Base-by-base conservation (phyloP, 2,329 filamentous ascomycete species). In the Penicillium sp. region DNA sequence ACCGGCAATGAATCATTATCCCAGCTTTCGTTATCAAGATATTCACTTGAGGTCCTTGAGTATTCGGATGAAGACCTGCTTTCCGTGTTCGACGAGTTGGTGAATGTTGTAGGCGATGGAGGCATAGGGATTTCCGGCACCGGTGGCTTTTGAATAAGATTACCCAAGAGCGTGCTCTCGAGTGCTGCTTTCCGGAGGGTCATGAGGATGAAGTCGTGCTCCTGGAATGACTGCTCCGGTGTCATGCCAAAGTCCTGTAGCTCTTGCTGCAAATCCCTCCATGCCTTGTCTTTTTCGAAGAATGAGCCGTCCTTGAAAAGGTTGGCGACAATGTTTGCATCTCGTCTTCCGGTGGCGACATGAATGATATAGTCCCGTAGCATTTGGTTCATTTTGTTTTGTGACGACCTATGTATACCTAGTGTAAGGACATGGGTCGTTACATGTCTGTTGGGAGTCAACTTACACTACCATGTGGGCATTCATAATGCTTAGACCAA, bases 391-490 rank as follows among this genome's bases (percentile, higher is more conserved):
- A 62, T 42, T 22, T 42, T 49, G 27, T 57, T 60, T 37, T 59
- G 61, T 1, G 59, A 59, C 3, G 55, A 60, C 53, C 62, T 65
- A 21, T 21, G 54, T 2, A 43, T 1, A 19, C 9, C 10, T 27
- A 31, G 42, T 14, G 31, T 46, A 35, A 45, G 49, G 6, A 24
- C 16, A 3, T 44, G 14, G 13, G 11, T 4, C 3, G 3, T 7
- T 19, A 22, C 14, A n/a, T 21, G 27, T 14, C 11, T 14, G 27
- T 8, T 13, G 11, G 9, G 16, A 44, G 16, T 42, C 7, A 11
- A 61, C 60, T 44, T 31, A 65, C 62, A 64, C 60, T 56, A 59
- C 59, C 54, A 64, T 56, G 55, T 59, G 58, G 8, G 53, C 55
- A 52, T 62, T 62, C 24, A 64, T 54, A 19, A 59, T 52, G 39